Evolutionary conservation across 108 stramenopile species (phyloP).

Genomic region (Conticribra weissflogii): DNA sequence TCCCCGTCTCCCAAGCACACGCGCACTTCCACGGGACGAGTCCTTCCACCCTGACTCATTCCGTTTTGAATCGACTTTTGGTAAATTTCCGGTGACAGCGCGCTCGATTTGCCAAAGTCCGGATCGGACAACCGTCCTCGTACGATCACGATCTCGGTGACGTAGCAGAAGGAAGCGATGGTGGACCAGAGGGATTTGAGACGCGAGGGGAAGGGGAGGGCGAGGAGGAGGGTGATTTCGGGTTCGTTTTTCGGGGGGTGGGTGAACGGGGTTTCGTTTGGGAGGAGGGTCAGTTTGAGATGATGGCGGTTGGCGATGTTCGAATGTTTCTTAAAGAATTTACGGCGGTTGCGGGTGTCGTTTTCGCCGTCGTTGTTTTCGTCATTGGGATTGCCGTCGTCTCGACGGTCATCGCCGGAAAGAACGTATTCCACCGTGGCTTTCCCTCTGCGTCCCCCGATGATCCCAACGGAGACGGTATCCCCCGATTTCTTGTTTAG

Average conservation of each 20-base stretch:
- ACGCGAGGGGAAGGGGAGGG: slow-evolving; percentile 36
- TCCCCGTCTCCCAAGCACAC: slow-evolving; percentile 30
- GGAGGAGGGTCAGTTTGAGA: too few species aligned
- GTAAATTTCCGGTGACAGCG: slow-evolving; percentile 24
- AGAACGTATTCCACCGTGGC: slow-evolving; percentile 2
- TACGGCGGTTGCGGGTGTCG: too few species aligned
- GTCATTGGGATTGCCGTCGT: too few species aligned
- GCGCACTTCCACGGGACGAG: slow-evolving; percentile 40
- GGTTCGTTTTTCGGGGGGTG: slow-evolving; percentile 11
- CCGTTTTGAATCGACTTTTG: slow-evolving; percentile 44
- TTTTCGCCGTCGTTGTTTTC: too few species aligned
- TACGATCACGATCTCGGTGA: slow-evolving; percentile 36
- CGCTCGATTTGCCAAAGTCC: slow-evolving; percentile 33
- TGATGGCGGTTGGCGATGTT: too few species aligned
- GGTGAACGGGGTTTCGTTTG: too few species aligned
- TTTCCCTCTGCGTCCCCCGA: slow-evolving; percentile 27
- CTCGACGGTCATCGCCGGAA: too few species aligned
- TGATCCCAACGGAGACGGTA: slow-evolving; percentile 33
- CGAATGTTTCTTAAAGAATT: not conserved
- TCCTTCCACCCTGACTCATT: slow-evolving; percentile 58
- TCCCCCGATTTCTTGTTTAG: slow-evolving; percentile 38
- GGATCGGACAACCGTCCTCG: slow-evolving; percentile 27
- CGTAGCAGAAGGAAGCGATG: slow-evolving; percentile 30
- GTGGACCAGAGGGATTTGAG: slow-evolving; percentile 42
- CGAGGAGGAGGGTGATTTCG: slow-evolving; percentile 38